phyloP scores from a whole-genome alignment of 805 yeast species.

The Ogataea siamensis region DNA sequence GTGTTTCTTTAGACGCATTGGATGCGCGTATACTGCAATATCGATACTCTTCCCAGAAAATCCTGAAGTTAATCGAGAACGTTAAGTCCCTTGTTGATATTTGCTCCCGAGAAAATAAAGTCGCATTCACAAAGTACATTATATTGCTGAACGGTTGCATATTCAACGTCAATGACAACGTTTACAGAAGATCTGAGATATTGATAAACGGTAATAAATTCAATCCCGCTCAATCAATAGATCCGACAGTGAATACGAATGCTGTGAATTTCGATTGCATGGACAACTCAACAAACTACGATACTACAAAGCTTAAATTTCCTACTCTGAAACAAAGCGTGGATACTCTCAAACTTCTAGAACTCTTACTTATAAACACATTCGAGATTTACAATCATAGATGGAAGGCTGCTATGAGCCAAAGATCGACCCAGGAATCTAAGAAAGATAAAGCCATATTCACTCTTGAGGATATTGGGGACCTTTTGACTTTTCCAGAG shows the following conservation, averaged over 20 bases:
- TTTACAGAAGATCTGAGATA: conserved; percentile 39
- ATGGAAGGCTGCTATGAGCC: conserved; percentile 26
- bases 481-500: conserved; percentile 21
- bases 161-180: conserved; percentile 39
- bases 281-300: conserved; percentile 35
- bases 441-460: conserved; percentile 16
- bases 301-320: conserved; percentile 31
- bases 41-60: conserved; percentile 49
- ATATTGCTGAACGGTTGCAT: conserved; percentile 39
- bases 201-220: conserved; percentile 39
- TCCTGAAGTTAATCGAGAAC: conserved; percentile 38
- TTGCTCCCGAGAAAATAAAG: conserved; percentile 24
- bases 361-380: conserved; percentile 29
- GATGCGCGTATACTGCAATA: conserved; percentile 62
- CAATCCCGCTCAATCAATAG: conserved; percentile 42
- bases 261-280: conserved; percentile 34
- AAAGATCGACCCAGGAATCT: conserved; percentile 15
- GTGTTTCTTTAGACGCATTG: conserved; percentile 41
- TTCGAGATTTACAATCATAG: conserved; percentile 28
- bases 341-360: conserved; percentile 29
- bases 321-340: conserved; percentile 30
- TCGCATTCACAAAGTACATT: conserved; percentile 37
- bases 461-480: conserved; percentile 18
- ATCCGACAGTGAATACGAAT: conserved; percentile 38
- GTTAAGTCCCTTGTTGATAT: conserved; percentile 26